These are phyloP conservation scores for Papiliotrema nemorosa DNA, from an alignment of 1,284 basidiomycete species.

Conservation along the genomic window DNA sequence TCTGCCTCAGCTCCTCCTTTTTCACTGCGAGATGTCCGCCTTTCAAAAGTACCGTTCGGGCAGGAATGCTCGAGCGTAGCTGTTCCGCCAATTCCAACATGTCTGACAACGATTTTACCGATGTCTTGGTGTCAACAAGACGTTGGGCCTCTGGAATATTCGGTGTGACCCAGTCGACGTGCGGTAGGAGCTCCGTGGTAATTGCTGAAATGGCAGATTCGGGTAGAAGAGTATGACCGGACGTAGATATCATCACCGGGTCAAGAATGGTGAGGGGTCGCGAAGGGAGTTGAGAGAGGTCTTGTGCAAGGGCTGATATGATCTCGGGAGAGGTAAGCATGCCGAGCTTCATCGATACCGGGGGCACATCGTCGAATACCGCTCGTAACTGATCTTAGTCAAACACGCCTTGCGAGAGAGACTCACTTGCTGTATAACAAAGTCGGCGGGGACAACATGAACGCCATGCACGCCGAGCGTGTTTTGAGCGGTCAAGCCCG, in stretches of 20 bases:
- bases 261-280: constrained; percentile 67
- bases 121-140: constrained; percentile 17
- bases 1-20: constrained; percentile 51
- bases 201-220: constrained; percentile 64
- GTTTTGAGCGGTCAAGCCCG: constrained; percentile 89
- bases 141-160: constrained; percentile 80
- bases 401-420: background rate
- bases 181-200: constrained; percentile 64
- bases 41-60: constrained; percentile 69
- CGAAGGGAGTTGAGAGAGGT: constrained; percentile 22
- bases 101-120: constrained; percentile 57
- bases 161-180: constrained; percentile 75
- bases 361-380: constrained; percentile 70
- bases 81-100: constrained; percentile 62
- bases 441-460: constrained; percentile 62
- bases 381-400: constrained; percentile 59
- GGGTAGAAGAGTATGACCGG: constrained; percentile 75
- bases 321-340: constrained; percentile 62
- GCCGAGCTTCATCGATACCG: constrained; percentile 82
- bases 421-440: constrained; percentile 65
- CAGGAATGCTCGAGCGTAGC: constrained; percentile 56
- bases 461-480: constrained; percentile 77
- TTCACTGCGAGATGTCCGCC: constrained; percentile 71
- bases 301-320: constrained; percentile 47
- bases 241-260: constrained; percentile 91